phyloP scores from a whole-genome alignment of 306 rosid genomes.

The Acacia crassicarpa region DNA sequence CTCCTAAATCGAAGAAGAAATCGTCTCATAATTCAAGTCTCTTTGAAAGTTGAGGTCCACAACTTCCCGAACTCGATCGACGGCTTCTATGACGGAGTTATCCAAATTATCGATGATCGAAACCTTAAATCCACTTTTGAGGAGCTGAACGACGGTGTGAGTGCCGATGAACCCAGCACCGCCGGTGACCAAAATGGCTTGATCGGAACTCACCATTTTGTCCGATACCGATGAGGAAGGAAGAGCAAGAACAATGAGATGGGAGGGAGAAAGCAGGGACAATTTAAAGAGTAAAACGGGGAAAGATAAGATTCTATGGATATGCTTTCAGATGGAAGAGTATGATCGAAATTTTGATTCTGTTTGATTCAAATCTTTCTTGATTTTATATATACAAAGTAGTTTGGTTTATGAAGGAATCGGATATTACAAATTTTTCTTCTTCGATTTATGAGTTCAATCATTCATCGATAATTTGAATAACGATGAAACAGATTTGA shows the following conservation, averaged over 20 bases:
- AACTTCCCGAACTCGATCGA: constrained; percentile 63
- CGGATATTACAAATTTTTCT: too few species aligned
- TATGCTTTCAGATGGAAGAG: neutral
- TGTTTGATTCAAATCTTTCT: neutral
- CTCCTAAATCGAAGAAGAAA: neutral
- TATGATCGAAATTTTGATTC: neutral
- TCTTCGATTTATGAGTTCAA: too few species aligned
- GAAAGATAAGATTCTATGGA: neutral
- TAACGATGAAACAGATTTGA: too few species aligned
- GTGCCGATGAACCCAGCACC: constrained; percentile 91
- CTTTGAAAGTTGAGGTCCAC: constrained; percentile 78
- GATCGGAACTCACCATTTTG: constrained; percentile 43
- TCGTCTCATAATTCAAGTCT: constrained; percentile 51
- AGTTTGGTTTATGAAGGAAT: constrained; percentile 16
- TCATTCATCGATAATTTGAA: too few species aligned
- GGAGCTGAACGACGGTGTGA: constrained; percentile 92
- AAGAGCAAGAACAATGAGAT: neutral
- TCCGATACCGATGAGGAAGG: neutral
- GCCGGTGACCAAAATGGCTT: constrained; percentile 76
- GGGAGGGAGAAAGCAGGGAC: neutral
- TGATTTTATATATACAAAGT: neutral
- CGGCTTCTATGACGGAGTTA: constrained; percentile 70
- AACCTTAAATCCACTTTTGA: constrained; percentile 61
- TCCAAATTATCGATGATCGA: constrained; percentile 73
- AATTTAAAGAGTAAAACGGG: neutral